Evolutionary conservation across 495 filamentous ascomycete genomes (phyloP).

Genomic region (Penicillium paradoxum): DNA sequence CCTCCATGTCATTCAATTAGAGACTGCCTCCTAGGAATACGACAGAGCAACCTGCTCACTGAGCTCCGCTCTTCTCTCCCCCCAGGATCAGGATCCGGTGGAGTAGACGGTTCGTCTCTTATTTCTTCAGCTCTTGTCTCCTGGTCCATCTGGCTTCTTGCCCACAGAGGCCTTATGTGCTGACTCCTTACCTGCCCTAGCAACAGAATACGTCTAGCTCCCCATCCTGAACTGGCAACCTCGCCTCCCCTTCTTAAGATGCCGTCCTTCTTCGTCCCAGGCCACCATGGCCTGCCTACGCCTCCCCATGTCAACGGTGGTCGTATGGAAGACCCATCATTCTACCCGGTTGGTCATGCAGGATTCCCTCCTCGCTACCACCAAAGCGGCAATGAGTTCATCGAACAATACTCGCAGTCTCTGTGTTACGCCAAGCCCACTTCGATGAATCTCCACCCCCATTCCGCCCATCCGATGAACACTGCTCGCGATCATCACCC

Average conservation of each 20-base stretch:
- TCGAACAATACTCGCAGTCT: constrained; percentile 48
- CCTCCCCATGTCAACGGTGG: constrained; percentile 42
- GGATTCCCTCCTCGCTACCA: constrained; percentile 44
- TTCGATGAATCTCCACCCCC: constrained; percentile 35
- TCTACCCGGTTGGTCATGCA: constrained; percentile 38
- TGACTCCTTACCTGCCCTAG: constrained; percentile 14
- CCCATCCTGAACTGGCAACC: constrained; percentile 37
- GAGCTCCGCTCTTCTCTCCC: constrained; percentile 36
- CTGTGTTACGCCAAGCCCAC: constrained; percentile 39
- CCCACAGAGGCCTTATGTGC: constrained; percentile 4
- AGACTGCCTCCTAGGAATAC: constrained; percentile 28
- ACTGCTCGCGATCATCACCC: constrained; percentile 30
- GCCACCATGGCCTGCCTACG: constrained; percentile 41
- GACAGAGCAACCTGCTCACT: constrained; percentile 40
- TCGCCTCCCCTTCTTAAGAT: constrained; percentile 25
- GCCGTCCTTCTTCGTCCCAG: constrained; percentile 44
- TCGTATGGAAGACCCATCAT: constrained; percentile 40
- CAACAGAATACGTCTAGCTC: constrained; percentile 31
- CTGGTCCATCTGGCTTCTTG: constrained; percentile 5
- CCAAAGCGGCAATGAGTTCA: constrained; percentile 46
- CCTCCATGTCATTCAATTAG: constrained; percentile 45
- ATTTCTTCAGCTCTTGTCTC: constrained; percentile 10
- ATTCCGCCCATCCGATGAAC: constrained; percentile 28
- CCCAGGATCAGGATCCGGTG: constrained; percentile 41
- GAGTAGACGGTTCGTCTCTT: constrained; percentile 47